Evolutionary conservation across 2,329 filamentous ascomycete genomes (phyloP).

Genomic region (Pseudogymnoascus sp.): DNA sequence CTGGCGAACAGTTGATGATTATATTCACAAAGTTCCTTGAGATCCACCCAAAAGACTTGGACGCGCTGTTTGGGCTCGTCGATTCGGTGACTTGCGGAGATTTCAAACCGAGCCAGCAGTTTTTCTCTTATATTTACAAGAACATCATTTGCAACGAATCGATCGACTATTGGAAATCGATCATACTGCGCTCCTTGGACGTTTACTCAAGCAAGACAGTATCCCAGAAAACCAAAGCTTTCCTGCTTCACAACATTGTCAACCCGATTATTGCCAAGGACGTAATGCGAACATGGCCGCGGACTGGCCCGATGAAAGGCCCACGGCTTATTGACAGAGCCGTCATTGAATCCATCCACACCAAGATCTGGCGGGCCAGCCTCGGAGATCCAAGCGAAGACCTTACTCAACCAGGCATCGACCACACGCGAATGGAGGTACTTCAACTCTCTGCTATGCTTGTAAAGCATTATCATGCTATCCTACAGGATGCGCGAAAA

Average conservation of each 20-base stretch:
- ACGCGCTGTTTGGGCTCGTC: slow-evolving; percentile 76
- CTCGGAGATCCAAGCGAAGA: slow-evolving; percentile 77
- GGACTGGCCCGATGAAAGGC: slow-evolving; percentile 46
- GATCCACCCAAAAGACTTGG: slow-evolving; percentile 66
- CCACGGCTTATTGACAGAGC: slow-evolving; percentile 75
- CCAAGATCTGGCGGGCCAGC: slow-evolving; percentile 89
- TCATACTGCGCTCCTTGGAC: slow-evolving; percentile 80
- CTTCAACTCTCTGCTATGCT: slow-evolving; percentile 91
- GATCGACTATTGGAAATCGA: slow-evolving; percentile 74
- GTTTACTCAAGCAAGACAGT: slow-evolving; percentile 72
- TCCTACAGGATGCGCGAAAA: slow-evolving; percentile 85
- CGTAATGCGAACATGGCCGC: slow-evolving; percentile 71
- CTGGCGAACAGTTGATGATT: slow-evolving; percentile 76
- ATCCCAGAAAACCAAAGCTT: slow-evolving; percentile 86
- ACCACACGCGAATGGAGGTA: slow-evolving; percentile 92
- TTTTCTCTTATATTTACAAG: slow-evolving; percentile 78
- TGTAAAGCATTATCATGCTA: slow-evolving; percentile 86
- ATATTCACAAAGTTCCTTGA: slow-evolving; percentile 77
- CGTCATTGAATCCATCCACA: slow-evolving; percentile 84
- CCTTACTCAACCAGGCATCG: slow-evolving; percentile 73
- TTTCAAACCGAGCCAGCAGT: slow-evolving; percentile 64
- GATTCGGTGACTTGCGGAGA: slow-evolving; percentile 78
- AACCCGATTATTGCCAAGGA: slow-evolving; percentile 97
- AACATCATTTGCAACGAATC: slow-evolving; percentile 78
- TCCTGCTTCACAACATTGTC: slow-evolving; percentile 82